Percentiles rank a stretch among this genome's conserved stretches.
Conservation (phyloP, 306 rosid genomes). For the Casuarina equisetifolia region DNA sequence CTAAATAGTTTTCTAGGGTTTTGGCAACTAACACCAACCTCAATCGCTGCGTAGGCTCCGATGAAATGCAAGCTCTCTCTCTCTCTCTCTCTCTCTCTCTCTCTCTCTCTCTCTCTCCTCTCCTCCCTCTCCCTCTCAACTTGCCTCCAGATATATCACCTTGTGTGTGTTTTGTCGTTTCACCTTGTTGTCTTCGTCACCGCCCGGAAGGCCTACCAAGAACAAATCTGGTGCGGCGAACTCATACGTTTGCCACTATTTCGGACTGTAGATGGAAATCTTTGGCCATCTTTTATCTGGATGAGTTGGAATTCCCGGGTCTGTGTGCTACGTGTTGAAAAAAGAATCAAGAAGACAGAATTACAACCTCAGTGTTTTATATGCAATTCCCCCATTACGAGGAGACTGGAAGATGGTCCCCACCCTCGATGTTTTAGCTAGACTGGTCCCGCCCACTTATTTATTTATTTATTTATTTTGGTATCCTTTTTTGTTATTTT, state of each 20-base stretch:
- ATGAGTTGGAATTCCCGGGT: not conserved
- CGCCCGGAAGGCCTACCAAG: not conserved
- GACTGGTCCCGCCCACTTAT: not conserved
- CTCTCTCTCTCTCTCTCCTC: not conserved
- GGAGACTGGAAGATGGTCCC: not conserved
- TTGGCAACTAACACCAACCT: constrained; percentile 17
- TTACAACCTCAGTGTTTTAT: not conserved
- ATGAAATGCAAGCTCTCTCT: not conserved
- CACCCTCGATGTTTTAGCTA: not conserved
- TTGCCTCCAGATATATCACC: not conserved
- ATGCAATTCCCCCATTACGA: not conserved
- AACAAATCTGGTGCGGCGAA: not conserved
- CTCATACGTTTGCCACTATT: not conserved
- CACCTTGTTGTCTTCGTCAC: not conserved
- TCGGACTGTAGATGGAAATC: not conserved
- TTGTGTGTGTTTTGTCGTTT: not conserved
- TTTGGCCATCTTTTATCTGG: no score
- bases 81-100: not conserved
- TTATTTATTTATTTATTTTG: no score
- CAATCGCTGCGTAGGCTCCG: constrained; percentile 1
- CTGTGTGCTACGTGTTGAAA: constrained; percentile 6
- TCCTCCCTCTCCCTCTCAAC: not conserved
- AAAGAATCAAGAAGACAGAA: not conserved
- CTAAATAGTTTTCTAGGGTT: constrained; percentile 11
- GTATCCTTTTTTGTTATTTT: not conserved